These are phyloP conservation scores for Colletotrichum euphorbiae DNA, from an alignment of 2,329 filamentous ascomycete species.

Conservation along the genomic window DNA sequence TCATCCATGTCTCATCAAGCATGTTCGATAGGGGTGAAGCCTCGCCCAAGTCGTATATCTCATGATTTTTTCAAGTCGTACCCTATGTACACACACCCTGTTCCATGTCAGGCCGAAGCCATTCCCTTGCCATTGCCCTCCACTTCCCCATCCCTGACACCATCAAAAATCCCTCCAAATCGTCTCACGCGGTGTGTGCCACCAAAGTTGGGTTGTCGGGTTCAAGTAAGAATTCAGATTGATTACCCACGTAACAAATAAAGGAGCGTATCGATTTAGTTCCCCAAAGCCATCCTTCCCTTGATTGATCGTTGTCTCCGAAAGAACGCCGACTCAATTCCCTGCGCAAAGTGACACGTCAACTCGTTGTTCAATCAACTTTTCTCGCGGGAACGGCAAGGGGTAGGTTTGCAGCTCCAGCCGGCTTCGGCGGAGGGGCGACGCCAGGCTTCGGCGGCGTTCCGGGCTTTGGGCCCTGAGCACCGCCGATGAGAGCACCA, in stretches of 20 bases:
- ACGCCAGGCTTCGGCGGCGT: not conserved
- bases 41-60: not conserved
- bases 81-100: constrained; percentile 16
- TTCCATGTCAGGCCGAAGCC: constrained; percentile 7
- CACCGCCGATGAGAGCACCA: constrained; percentile 17
- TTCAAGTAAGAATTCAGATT: constrained; percentile 9
- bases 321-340: constrained; percentile 6
- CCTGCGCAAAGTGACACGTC: constrained; percentile 31
- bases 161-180: not conserved
- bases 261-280: constrained; percentile 8
- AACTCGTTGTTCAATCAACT: constrained; percentile 20
- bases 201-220: not conserved
- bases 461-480: constrained; percentile 13
- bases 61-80: not conserved
- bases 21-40: not conserved
- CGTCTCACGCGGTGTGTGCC: constrained; percentile 5
- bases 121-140: too few species aligned
- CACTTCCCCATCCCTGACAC: not conserved
- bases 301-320: constrained; percentile 6
- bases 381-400: constrained; percentile 24
- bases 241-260: constrained; percentile 3
- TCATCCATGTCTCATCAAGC: not conserved
- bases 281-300: not conserved
- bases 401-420: constrained; percentile 3
- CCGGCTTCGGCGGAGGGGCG: constrained; percentile 12